Evolutionary conservation across 176 grass and related monocot genomes (phyloP).

Genomic region (Saccharum officinarum): DNA sequence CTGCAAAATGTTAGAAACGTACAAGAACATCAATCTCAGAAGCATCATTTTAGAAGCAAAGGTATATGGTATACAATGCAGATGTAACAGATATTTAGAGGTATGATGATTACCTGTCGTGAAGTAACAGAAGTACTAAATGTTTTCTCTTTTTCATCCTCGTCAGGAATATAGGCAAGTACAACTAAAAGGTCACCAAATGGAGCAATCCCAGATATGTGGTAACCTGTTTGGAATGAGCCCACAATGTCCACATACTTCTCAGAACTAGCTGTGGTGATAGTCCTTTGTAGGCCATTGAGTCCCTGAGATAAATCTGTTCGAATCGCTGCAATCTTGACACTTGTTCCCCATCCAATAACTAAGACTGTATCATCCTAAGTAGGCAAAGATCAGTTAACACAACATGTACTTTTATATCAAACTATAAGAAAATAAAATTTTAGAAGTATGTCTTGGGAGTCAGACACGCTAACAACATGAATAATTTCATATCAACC

Average conservation of each 20-base stretch:
- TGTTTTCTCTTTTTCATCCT: conserved; percentile 69
- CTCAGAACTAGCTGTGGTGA: conserved; percentile 47
- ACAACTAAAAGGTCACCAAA: conserved; percentile 92
- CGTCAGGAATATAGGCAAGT: conserved; percentile 88
- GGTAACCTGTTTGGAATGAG: conserved; percentile 90
- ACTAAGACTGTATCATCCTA: conserved; percentile 97
- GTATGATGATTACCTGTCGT: conserved; percentile 61
- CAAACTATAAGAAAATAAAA: background rate
- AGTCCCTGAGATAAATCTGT: conserved; percentile 61
- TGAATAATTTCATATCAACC: background rate
- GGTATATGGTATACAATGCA: background rate
- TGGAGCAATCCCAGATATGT: conserved; percentile 95
- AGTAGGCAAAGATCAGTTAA: conserved; percentile 30
- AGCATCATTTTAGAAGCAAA: conserved; percentile 24
- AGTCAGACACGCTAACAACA: background rate
- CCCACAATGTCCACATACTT: conserved; percentile 99
- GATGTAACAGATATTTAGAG: background rate
- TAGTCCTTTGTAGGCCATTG: conserved; percentile 82
- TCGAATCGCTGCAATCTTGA: conserved; percentile 90
- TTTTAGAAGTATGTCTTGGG: background rate
- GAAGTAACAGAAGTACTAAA: conserved; percentile 54
- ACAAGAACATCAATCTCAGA: conserved; percentile 31
- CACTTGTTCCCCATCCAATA: conserved; percentile 91
- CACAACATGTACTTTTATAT: conserved; percentile 8
- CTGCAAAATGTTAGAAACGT: conserved; percentile 40